phyloP scores from a whole-genome alignment of 129 eudicot species.

The Cynara cardunculus region DNA sequence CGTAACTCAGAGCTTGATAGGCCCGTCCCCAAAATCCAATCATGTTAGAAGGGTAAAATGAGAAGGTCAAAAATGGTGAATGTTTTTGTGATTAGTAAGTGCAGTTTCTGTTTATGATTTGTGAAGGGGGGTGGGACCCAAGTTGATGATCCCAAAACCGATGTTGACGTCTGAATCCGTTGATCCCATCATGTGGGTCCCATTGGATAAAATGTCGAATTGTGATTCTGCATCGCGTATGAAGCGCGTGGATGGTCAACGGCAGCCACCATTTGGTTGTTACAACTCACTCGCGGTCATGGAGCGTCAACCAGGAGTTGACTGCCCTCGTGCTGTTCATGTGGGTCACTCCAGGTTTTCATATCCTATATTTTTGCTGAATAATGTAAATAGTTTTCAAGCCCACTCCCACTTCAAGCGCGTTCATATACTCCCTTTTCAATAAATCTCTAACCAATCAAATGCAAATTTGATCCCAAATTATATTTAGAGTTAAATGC shows the following conservation, averaged over 20 bases:
- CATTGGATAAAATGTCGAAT: constrained; percentile 5
- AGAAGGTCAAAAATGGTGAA: too few relatives aligned
- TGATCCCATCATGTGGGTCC: constrained; percentile 45
- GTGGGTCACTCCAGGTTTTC: constrained; percentile 32
- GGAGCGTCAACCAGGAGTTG: constrained; percentile 23
- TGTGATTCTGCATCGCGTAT: not conserved
- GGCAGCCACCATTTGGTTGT: not conserved
- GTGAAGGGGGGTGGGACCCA: constrained; percentile 30
- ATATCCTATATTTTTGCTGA: constrained; percentile 16
- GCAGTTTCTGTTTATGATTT: not conserved
- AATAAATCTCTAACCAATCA: not conserved
- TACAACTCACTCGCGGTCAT: not conserved
- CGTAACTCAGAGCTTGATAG: too few relatives aligned
- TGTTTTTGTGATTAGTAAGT: not conserved
- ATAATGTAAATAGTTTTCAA: not conserved
- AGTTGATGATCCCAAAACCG: constrained; percentile 37
- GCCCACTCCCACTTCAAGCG: not conserved
- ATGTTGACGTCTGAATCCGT: constrained; percentile 57
- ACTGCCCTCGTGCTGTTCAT: constrained; percentile 37
- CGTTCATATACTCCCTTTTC: not conserved
- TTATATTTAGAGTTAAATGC: too few relatives aligned
- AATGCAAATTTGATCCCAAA: not conserved
- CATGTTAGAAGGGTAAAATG: too few relatives aligned
- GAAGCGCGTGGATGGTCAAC: constrained; percentile 15
- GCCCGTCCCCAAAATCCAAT: too few relatives aligned